A percentile compares a stretch with the other conserved stretches of the same genome.
phyloP scores from a whole-genome alignment of 345 rosid genomes.

The Linum usitatissimum region DNA sequence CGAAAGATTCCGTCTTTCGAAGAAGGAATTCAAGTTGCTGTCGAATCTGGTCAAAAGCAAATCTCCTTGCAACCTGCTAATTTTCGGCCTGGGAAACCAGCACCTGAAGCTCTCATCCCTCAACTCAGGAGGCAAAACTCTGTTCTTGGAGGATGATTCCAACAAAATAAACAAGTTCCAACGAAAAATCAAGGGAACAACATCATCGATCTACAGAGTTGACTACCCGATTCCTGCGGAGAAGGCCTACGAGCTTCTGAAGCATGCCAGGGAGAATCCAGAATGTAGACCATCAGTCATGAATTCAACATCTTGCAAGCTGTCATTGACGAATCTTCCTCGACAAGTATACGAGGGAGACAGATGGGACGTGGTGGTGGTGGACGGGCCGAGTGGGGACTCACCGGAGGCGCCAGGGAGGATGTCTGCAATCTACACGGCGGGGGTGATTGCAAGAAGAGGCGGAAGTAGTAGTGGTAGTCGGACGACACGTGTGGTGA shows the following conservation, averaged over 20 bases:
- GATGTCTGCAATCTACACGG: conserved; percentile 67
- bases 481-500: conserved; percentile 50
- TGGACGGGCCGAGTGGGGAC: conserved; percentile 70
- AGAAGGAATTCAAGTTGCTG: conserved; percentile 57
- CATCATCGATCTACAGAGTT: conserved; percentile 40
- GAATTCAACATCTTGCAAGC: conserved; percentile 34
- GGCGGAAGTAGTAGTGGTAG: no score
- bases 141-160: conserved; percentile 58
- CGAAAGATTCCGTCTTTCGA: conserved; percentile 23
- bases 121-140: conserved; percentile 53
- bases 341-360: conserved; percentile 32
- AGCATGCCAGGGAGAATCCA: conserved; percentile 50
- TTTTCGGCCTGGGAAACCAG: conserved; percentile 51
- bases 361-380: conserved; percentile 71
- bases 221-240: conserved; percentile 42
- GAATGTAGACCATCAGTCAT: conserved; percentile 37
- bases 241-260: conserved; percentile 58
- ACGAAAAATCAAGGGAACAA: conserved; percentile 21
- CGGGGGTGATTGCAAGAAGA: conserved; percentile 67
- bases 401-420: conserved; percentile 64
- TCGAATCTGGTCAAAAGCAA: conserved; percentile 29
- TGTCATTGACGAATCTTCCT: conserved; percentile 51
- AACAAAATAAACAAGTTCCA: conserved; percentile 31
- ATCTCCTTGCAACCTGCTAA: conserved; percentile 77
- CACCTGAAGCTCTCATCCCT: conserved; percentile 44